Conservation (phyloP, 164 flowering plant genomes). For the Annona cherimola region DNA sequence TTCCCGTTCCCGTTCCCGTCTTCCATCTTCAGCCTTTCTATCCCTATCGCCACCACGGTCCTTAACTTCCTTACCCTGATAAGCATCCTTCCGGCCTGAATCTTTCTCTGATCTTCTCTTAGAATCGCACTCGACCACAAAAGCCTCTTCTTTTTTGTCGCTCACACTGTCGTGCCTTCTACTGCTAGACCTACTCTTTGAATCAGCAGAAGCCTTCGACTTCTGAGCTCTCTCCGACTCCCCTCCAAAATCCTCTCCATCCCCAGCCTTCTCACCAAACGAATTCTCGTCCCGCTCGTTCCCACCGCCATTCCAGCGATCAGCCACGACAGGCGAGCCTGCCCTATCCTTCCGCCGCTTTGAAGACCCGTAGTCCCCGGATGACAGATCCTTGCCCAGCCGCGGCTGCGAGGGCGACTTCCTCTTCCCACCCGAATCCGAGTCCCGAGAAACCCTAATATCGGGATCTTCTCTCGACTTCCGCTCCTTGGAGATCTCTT, state of each 20-base stretch:
- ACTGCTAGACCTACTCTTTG: conserved; percentile 37
- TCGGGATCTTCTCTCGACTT: conserved; percentile 15
- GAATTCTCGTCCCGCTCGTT: conserved; percentile 5
- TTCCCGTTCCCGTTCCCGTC: conserved; percentile 23
- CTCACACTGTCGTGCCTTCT: conserved; percentile 29
- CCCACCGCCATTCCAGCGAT: conserved; percentile 34
- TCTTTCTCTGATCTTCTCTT: conserved; percentile 46
- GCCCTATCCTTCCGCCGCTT: conserved; percentile 27
- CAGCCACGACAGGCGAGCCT: conserved; percentile 14
- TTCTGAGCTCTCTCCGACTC: neutral
- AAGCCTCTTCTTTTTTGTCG: conserved; percentile 2
- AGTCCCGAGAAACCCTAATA: conserved; percentile 18
- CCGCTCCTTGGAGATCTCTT: conserved; percentile 14
- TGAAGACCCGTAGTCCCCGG: conserved; percentile 1
- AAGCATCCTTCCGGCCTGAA: conserved; percentile 34
- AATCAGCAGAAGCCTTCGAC: conserved; percentile 27
- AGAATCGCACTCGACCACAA: conserved; percentile 15
- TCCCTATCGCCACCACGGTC: conserved; percentile 40
- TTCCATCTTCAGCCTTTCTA: conserved; percentile 30
- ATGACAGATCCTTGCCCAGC: conserved; percentile 13
- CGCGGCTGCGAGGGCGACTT: neutral
- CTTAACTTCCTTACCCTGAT: conserved; percentile 32
- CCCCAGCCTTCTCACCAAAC: neutral
- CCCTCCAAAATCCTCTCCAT: neutral
- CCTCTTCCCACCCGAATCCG: conserved; percentile 26